Percentiles rank a stretch among this genome's conserved stretches.
phyloP scores from a whole-genome alignment of 2,329 filamentous ascomycete species.

The Exophiala calicioides region DNA sequence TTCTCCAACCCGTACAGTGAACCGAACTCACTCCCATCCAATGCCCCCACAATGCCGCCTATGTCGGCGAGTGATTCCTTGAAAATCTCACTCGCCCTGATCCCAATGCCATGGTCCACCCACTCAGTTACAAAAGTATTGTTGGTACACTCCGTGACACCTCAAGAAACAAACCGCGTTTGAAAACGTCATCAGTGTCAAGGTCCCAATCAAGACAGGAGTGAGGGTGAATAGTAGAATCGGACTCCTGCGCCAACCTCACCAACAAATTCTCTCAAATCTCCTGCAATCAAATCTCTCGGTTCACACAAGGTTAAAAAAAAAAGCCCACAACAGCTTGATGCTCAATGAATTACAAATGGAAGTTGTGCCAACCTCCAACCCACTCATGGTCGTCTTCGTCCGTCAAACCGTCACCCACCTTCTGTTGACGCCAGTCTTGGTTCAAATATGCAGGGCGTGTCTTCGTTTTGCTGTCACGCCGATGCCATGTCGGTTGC shows the following conservation, averaged over 20 bases:
- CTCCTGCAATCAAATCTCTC: constrained; percentile 22
- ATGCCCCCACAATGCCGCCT: too few relatives aligned
- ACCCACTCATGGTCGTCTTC: constrained; percentile 88
- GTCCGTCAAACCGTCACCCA: constrained; percentile 36
- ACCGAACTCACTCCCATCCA: neutral
- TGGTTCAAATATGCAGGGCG: constrained; percentile 45
- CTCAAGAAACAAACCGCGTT: constrained; percentile 27
- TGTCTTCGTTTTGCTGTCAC: constrained; percentile 39
- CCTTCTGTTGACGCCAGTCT: constrained; percentile 48
- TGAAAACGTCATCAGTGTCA: constrained; percentile 34
- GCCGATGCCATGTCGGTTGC: constrained; percentile 36
- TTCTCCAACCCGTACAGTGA: constrained; percentile 9
- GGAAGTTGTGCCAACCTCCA: constrained; percentile 80
- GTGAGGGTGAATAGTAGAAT: constrained; percentile 28
- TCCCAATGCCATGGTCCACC: constrained; percentile 23
- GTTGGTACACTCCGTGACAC: constrained; percentile 34
- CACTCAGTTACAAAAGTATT: constrained; percentile 23
- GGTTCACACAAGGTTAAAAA: constrained; percentile 25
- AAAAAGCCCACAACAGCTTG: constrained; percentile 22
- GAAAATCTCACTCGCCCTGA: too few relatives aligned
- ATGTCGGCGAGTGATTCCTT: constrained; percentile 17
- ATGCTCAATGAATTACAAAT: constrained; percentile 53
- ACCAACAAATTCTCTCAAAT: constrained; percentile 25
- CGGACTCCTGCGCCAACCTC: constrained; percentile 12
- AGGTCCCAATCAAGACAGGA: constrained; percentile 32